Base-by-base conservation (phyloP, 768 basidiomycete species). In the Coprinopsis strossmayeri region DNA sequence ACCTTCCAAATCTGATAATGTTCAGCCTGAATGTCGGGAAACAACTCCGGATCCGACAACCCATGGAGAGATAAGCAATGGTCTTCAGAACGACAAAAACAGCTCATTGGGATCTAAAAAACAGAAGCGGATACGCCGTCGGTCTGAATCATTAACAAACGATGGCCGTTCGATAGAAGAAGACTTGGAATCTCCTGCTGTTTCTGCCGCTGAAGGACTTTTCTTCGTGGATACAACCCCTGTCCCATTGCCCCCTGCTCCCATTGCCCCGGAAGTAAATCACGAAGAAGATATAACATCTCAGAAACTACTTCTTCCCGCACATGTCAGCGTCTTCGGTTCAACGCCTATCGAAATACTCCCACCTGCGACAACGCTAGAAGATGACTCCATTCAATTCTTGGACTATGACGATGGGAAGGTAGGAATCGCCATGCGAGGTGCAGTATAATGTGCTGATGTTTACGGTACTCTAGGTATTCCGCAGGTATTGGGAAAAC, bases 331-430 rank as follows among this genome's bases (percentile, higher is more conserved):
- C 5, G 70, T 89, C 4, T 67, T 79, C 45, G 72, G 71, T 18
- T 67, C 62, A 37, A 62, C 69, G 12, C 69, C 77, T 2, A 63
- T 72, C 24, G 69, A 77, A 50, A 72, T 82, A 17, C 61, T 79
- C 15, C 61, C 69, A 12, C 67, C 74, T 15, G 59, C 68, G 2
- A 57, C 66, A 12, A 53, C 48, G 24, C 67, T 76, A 30, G 68
- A 70, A 12, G 79, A 81, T 18, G 77, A 78, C 57, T 87, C 79
- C 57, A 89, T 91, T 49, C 80, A 90, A 45, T 89, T 87, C 58
- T 69, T 91, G 20, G 86, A 89, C 55, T 84, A 81, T 54, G 85
- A 85, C 45, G 79, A 81, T 56, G 66, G 72, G 27, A 77, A 73
- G 65, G 84, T 82, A 49, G 21, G 73, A 58, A 30, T 24, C 21